A percentile compares a stretch with the other conserved stretches of the same genome.
phyloP scores from a whole-genome alignment of 768 basidiomycete species.

The Wakefieldia striispora region DNA sequence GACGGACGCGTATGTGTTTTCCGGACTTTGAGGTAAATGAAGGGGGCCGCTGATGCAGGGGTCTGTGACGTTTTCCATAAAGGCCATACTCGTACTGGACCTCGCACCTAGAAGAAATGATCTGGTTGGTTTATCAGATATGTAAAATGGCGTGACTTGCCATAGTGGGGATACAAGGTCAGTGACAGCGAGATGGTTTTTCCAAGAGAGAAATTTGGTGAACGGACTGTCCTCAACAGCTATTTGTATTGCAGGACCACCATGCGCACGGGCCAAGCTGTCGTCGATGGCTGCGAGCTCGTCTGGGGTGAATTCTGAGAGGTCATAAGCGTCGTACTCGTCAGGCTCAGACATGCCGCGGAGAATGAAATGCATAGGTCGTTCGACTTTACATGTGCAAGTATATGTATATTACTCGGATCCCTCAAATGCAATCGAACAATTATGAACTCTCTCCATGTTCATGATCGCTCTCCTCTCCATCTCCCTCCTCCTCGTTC shows the following conservation, averaged over 20 bases:
- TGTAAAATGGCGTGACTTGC: constrained; percentile 34
- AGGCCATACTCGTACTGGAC: constrained; percentile 77
- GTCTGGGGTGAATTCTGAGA: constrained; percentile 56
- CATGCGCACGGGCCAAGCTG: constrained; percentile 4
- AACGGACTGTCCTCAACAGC: constrained; percentile 39
- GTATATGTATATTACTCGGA: no score
- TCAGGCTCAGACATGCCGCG: constrained; percentile 28
- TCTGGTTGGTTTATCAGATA: neutral
- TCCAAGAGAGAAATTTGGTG: constrained; percentile 42
- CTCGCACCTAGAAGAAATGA: constrained; percentile 58
- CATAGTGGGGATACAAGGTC: constrained; percentile 62
- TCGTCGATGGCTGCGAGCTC: constrained; percentile 46
- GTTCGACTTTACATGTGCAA: no score
- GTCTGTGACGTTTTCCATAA: constrained; percentile 51
- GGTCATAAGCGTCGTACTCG: constrained; percentile 48
- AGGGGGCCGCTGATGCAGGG: constrained; percentile 48
- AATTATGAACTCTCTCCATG: no score
- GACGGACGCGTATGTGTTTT: constrained; percentile 55
- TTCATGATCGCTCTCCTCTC: neutral
- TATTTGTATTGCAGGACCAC: constrained; percentile 33
- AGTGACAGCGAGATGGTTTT: constrained; percentile 52
- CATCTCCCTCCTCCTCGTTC: neutral
- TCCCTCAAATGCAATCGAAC: no score
- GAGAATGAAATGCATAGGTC: constrained; percentile 19
- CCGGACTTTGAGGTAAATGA: constrained; percentile 58